Percentiles rank a stretch among this genome's conserved stretches.
phyloP scores from a whole-genome alignment of 768 basidiomycete species.

The Cubamyces sp. region DNA sequence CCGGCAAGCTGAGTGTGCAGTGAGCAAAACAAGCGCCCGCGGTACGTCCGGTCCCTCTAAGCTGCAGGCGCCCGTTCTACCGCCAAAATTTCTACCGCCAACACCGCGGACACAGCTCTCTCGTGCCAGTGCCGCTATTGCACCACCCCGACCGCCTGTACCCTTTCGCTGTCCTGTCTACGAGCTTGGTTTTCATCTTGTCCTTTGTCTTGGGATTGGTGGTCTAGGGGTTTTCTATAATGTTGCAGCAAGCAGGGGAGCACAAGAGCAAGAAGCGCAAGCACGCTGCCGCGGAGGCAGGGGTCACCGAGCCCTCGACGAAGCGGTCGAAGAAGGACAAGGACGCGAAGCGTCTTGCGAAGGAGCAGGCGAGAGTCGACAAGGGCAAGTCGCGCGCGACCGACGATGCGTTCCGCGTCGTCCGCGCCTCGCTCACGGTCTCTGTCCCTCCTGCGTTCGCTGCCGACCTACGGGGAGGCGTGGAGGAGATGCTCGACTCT shows the following conservation, averaged over 20 bases:
- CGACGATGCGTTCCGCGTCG: slow-evolving; percentile 49
- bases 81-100: slow-evolving; percentile 28
- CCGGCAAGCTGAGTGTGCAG: slow-evolving; percentile 11
- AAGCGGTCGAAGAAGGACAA: slow-evolving; percentile 41
- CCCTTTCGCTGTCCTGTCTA: not conserved
- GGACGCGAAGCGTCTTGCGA: slow-evolving; percentile 36
- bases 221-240: not conserved
- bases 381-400: slow-evolving; percentile 32
- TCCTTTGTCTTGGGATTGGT: not conserved
- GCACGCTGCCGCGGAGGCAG: slow-evolving; percentile 34
- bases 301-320: slow-evolving; percentile 31
- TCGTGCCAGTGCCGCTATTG: not conserved
- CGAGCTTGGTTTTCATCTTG: not conserved
- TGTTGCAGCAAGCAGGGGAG: slow-evolving; percentile 25
- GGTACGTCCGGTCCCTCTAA: not conserved
- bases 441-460: slow-evolving; percentile 85
- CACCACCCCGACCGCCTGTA: too few species aligned
- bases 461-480: slow-evolving; percentile 70
- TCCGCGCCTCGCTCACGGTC: slow-evolving; percentile 68
- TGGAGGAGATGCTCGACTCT: slow-evolving; percentile 88
- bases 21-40: slow-evolving; percentile 7
- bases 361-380: slow-evolving; percentile 30
- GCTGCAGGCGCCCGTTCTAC: slow-evolving; percentile 1
- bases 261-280: slow-evolving; percentile 55
- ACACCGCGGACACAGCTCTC: not conserved